Percentiles rank a stretch among this genome's conserved stretches.
These are phyloP conservation scores for Thielaviopsis ethacetica DNA, from an alignment of 2,329 filamentous ascomycete species.

Conservation along the genomic window DNA sequence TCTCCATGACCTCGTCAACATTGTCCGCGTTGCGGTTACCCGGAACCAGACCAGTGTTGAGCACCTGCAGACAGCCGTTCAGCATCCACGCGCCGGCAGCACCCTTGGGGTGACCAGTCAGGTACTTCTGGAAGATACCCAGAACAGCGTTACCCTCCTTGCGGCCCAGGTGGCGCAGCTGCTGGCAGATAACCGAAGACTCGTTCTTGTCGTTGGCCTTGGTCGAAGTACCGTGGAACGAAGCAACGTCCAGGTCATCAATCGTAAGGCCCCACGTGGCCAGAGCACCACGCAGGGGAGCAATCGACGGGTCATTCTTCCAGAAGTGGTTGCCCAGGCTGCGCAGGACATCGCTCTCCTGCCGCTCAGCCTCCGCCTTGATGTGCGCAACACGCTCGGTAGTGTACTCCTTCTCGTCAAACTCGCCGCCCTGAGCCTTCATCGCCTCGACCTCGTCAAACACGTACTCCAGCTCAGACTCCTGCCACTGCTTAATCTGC, in stretches of 20 bases:
- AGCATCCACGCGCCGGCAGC: slow-evolving; percentile 99
- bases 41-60: slow-evolving; percentile 85
- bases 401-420: slow-evolving; percentile 72
- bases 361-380: slow-evolving; percentile 66
- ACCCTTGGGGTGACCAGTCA: slow-evolving; percentile 98
- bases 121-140: slow-evolving; percentile 98
- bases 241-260: slow-evolving; percentile 86
- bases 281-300: slow-evolving; percentile 84
- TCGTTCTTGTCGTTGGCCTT: slow-evolving; percentile 99
- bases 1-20: slow-evolving; percentile 87
- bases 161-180: slow-evolving; percentile 85
- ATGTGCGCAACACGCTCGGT: slow-evolving; percentile 75
- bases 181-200: slow-evolving; percentile 90
- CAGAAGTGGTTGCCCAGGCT: slow-evolving; percentile 98
- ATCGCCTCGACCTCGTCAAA: slow-evolving; percentile 87
- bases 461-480: slow-evolving; percentile 82
- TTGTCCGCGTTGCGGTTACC: slow-evolving; percentile 98
- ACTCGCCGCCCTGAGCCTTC: slow-evolving; percentile 57
- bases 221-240: slow-evolving; percentile 97
- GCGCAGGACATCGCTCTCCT: slow-evolving; percentile 83
- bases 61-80: slow-evolving; percentile 90
- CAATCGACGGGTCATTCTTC: slow-evolving; percentile 87
- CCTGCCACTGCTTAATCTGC: slow-evolving; percentile 93
- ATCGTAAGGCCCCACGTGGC: slow-evolving; percentile 97
- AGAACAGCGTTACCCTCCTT: slow-evolving; percentile 92